A percentile compares a stretch with the other conserved stretches of the same genome.
These are phyloP conservation scores for Candida oleophila DNA, from an alignment of 805 yeast genomes.

Conservation along the genomic window DNA sequence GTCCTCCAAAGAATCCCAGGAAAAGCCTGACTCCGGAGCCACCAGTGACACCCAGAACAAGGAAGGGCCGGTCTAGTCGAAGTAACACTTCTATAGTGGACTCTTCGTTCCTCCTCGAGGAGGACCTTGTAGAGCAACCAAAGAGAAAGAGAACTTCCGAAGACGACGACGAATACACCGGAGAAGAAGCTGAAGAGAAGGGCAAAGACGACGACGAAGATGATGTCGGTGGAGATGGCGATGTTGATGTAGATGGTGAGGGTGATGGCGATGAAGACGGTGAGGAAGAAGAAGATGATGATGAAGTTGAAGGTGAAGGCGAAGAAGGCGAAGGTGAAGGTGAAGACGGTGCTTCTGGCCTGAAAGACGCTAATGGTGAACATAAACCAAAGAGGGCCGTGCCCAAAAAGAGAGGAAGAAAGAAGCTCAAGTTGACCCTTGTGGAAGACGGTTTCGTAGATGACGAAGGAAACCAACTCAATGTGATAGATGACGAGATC, in stretches of 20 bases:
- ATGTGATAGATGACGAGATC: conserved; percentile 73
- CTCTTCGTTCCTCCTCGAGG: not conserved
- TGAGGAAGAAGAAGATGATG: conserved; percentile 21
- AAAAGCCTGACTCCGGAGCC: not conserved
- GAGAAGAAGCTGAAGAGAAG: conserved; percentile 11
- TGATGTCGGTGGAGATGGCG: conserved; percentile 14
- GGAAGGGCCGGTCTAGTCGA: not conserved
- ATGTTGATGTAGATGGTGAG: conserved; percentile 18
- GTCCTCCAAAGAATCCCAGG: not conserved
- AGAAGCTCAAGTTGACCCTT: conserved; percentile 36
- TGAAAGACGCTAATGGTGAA: conserved; percentile 6
- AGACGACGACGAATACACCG: conserved; percentile 18
- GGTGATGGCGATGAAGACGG: conserved; percentile 22
- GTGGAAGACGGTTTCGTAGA: conserved; percentile 50
- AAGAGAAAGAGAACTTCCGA: conserved; percentile 14
- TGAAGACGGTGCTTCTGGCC: conserved; percentile 7
- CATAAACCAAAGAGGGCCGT: conserved; percentile 14
- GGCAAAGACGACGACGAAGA: conserved; percentile 13
- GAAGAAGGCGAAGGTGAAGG: conserved; percentile 2
- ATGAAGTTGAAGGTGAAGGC: conserved; percentile 12
- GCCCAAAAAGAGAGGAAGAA: conserved; percentile 44
- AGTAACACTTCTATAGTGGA: not conserved
- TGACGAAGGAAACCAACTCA: conserved; percentile 65
- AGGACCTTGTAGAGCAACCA: not conserved
- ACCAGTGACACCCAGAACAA: not conserved